Evolutionary conservation across 495 filamentous ascomycete genomes (phyloP), one percentile per base, ranked within the genome.

Genomic region (Penicillium atrosanguineum): DNA sequence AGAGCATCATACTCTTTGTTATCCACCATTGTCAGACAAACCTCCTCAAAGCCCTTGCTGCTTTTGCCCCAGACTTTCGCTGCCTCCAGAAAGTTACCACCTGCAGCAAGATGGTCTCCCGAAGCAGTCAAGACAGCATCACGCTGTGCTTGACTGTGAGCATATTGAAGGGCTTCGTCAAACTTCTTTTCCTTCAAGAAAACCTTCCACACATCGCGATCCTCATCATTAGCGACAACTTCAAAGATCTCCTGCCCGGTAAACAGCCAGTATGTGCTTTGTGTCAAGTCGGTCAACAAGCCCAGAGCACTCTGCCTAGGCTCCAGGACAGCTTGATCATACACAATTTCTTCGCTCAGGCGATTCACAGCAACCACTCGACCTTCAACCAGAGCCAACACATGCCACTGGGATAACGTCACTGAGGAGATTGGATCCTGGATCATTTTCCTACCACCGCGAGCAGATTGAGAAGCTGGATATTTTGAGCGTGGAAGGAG

Each of bases 241-340:
- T 98, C 95, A 60, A 88, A 96, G 46, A 98, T 96, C 54, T 94
- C 90, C 51, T 87, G 76, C 6, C 80, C 77, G 1, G 95, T 97
- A 64, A 97, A 96, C 16, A 97, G 81, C 94, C 94, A 98, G 64
- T 89, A 97, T 1, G 94, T 98, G 54, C 90, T 92, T 74, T 97
- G 95, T 59, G 90, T 91, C 28, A 86, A 78, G 68, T 98, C 94
- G 6, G 90, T 85, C 59, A 88, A 83, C 18, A 98, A 80, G 23
- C 89, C 91, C 34, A 97, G 69, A 8, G 84, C 84, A 54, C 78
- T 84, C 50, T 95, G 89, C 6, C 87, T 86, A 20, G 82, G 81
- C 51, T 95, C 88, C n/a, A 97, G 76, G 6, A 97, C 85, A 15
- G 82, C 69, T 64, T 97, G 90, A 64, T 96, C 88, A 60, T 89